Evolutionary conservation across 1,284 basidiomycete species (phyloP).

Genomic region (Kwoniella shivajii): DNA sequence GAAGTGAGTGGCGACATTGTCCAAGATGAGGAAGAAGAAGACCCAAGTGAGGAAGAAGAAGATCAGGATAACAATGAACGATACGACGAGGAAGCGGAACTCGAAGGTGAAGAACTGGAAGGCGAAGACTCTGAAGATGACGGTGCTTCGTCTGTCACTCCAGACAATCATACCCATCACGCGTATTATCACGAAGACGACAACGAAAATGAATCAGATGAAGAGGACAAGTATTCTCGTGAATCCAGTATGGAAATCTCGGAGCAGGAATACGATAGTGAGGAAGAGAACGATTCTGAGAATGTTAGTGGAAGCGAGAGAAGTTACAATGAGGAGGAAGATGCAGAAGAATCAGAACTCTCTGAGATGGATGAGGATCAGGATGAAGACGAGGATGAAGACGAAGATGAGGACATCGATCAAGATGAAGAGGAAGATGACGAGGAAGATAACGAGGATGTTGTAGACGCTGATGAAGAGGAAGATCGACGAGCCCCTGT

Average conservation of each 20-base stretch:
- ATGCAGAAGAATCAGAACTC: not conserved
- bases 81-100: not conserved
- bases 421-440: not conserved
- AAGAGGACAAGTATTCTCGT: not conserved
- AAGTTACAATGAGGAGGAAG: not conserved
- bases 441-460: not conserved
- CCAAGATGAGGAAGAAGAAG: not conserved
- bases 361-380: constrained; percentile 6
- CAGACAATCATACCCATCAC: not conserved
- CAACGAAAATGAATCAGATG: not conserved
- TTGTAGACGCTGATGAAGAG: constrained; percentile 5
- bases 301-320: not conserved
- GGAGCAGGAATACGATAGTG: not conserved
- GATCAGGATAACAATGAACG: not conserved
- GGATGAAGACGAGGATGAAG: constrained; percentile 2
- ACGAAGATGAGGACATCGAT: constrained; percentile 1
- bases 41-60: not conserved
- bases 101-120: not conserved
- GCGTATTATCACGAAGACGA: not conserved
- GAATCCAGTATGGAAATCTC: not conserved
- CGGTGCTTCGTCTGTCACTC: too few species aligned
- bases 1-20: constrained; percentile 4
- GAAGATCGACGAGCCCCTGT: not conserved
- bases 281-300: not conserved
- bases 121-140: not conserved